Base-by-base conservation (phyloP, 2,329 filamentous ascomycete genomes). In the Aspergillus piperis region DNA sequence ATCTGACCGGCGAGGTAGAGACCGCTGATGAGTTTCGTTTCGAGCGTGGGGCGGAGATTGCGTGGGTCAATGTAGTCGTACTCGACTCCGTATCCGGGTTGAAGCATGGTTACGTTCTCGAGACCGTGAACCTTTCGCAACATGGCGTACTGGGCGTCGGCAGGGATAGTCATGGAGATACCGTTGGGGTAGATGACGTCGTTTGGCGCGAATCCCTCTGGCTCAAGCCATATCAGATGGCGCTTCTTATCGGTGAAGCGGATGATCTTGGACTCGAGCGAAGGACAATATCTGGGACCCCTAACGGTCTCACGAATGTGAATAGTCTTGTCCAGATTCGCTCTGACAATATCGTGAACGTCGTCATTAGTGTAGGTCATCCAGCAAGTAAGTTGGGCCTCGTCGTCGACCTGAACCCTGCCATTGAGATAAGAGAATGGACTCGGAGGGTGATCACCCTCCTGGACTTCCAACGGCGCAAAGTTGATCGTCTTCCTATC, bases 61-160 rank as follows among this genome's bases (percentile, higher is more conserved):
- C 95, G 89, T 17, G 95, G 95, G 72, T 99, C 95, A 17, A 99
- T 91, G 75, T 99, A 99, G 79, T 98, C 95, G 76, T 99, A 99
- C 75, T 99, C 95, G 1, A 99, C 95, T 7, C 95, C 95, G 71
- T 99, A 99, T 8, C 94, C 95, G 1, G 94, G 90, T 71, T 98
- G 94, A 6, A 96, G 84, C 93, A 99, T 97, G 25, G 83, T 87
- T 4, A 92, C 92, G 61, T 93, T 87, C 71, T 98, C 94, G 1
- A 99, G 83, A 0, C 95, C 95, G n/a, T 80, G 84, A 57, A 99
- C 90, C 0, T 92, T 96, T 58, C 88, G 89, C n/a, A 99, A 82
- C 72, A 96, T 87, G 54, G 88, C 85, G 68, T 91, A 88, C 74
- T 99, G 95, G 0, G 90, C 92, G 59, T 94, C 91, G 0, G 88